Base-by-base conservation (phyloP, 345 rosid genomes). In the Orychophragmus violaceus region DNA sequence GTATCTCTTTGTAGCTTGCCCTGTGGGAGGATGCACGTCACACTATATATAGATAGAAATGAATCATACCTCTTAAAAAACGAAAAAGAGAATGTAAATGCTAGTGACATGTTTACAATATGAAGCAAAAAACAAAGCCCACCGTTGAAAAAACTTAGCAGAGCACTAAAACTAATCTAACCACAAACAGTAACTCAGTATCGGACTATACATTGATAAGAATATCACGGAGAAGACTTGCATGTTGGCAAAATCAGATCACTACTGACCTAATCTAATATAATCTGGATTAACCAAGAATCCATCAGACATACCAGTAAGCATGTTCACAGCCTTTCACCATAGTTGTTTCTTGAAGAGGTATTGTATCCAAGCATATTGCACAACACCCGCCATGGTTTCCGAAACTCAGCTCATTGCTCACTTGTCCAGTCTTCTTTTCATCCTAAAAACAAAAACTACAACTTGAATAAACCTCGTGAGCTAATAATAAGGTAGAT, bases 251-350 rank as follows among this genome's bases (percentile, higher is more conserved):
- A 69, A 50, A 22, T 22, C 10, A 65, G 35, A 53, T 39, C 27
- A 64, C 14, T n/a, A 30, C 1, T 53, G 23, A 42, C 48, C 5
- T 19, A 28, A 70, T 21, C 0, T 13, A 30, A 28, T 8, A 28
- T 5, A 28, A n/a, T 5, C 25, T 14, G 44, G 23, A 59, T 29
- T 4, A 37, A 30, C 21, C 13, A 53, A 62, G 55, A 71, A 7
- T 19, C 50, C 4, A 55, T 50, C 12, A 42, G 54, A 81, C 94
- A 58, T 82, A 88, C 99, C 99, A 94, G 85, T 94, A 94, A 19
- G 96, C 84, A 61, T 94, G 97, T 68, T 94, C 97, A 81, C 99
- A 94, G 71, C 91, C 96, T 79, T 87, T 91, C 27, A 94, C 76
- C 66, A 90, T 88, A 50, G 99, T 96, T 45, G 88, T 91, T 71